Percentiles rank a stretch among this genome's conserved stretches.
These are phyloP conservation scores for Sugiyamaella boreocaroliniensis DNA, from an alignment of 805 yeast species.

Conservation along the genomic window DNA sequence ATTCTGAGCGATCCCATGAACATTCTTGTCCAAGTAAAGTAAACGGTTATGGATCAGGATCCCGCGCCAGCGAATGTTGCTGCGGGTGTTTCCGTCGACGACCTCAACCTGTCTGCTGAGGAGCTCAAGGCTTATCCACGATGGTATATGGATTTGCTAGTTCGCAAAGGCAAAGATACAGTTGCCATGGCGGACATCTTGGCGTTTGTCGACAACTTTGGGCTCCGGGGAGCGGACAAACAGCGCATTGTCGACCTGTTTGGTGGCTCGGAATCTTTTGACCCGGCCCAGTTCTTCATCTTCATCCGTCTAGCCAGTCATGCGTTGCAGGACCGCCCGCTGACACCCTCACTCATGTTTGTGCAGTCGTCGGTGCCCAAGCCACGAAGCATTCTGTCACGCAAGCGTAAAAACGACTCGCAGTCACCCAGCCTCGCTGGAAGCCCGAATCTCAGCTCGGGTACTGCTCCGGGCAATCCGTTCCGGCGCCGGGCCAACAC, in stretches of 20 bases:
- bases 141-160: slow-evolving; percentile 84
- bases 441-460: slow-evolving; percentile 2
- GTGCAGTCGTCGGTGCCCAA: slow-evolving; percentile 61
- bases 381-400: slow-evolving; percentile 71
- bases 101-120: slow-evolving; percentile 57
- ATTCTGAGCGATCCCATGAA: background rate
- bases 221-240: slow-evolving; percentile 46
- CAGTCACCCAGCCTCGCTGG: slow-evolving; percentile 6
- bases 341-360: slow-evolving; percentile 35
- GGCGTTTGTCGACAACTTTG: slow-evolving; percentile 70
- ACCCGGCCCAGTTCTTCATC: slow-evolving; percentile 89
- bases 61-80: slow-evolving; percentile 1
- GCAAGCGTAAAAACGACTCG: slow-evolving; percentile 24
- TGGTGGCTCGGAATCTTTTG: slow-evolving; percentile 44
- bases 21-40: background rate
- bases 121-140: slow-evolving; percentile 82
- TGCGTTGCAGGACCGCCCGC: slow-evolving; percentile 44
- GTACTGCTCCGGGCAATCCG: slow-evolving; percentile 22
- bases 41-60: background rate
- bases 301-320: slow-evolving; percentile 74
- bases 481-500: slow-evolving; percentile 13
- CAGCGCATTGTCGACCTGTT: slow-evolving; percentile 31
- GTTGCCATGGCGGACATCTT: slow-evolving; percentile 74
- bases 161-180: slow-evolving; percentile 56
- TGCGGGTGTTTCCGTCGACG: slow-evolving; percentile 22